A percentile compares a stretch with the other conserved stretches of the same genome.
Conservation (phyloP, 2,329 filamentous ascomycete genomes). For the Arthrobotrys iridis region DNA sequence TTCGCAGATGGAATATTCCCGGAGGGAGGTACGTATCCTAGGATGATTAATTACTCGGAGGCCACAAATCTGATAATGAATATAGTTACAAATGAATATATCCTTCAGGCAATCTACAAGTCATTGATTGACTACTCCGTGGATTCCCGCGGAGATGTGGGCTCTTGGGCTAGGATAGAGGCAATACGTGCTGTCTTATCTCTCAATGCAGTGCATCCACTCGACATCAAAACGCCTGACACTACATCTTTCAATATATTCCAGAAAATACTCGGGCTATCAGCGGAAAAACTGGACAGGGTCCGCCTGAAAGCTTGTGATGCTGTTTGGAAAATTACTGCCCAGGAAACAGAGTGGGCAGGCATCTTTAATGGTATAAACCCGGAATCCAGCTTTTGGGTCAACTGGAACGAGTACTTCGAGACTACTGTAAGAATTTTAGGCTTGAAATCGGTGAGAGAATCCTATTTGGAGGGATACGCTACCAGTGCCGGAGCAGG, state of each 20-base stretch:
- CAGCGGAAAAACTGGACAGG: slow-evolving; percentile 89
- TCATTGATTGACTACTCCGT: slow-evolving; percentile 90
- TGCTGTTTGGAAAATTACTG: slow-evolving; percentile 64
- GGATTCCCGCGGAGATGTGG: slow-evolving; percentile 87
- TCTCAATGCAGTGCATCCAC: slow-evolving; percentile 29
- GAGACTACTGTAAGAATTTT: slow-evolving; percentile 66
- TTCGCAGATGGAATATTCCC: slow-evolving; percentile 52
- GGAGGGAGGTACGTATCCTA: slow-evolving; percentile 24
- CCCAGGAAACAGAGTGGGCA: slow-evolving; percentile 55
- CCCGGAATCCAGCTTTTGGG: slow-evolving; percentile 47
- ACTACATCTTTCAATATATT: slow-evolving; percentile 50
- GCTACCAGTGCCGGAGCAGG: slow-evolving; percentile 80
- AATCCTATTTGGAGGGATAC: slow-evolving; percentile 71
- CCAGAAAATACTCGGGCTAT: slow-evolving; percentile 69
- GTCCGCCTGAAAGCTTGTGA: slow-evolving; percentile 75
- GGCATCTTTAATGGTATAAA: slow-evolving; percentile 53
- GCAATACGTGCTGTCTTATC: slow-evolving; percentile 74
- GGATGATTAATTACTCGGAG: background rate
- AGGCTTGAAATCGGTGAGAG: slow-evolving; percentile 61
- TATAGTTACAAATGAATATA: slow-evolving; percentile 39
- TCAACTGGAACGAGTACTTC: slow-evolving; percentile 70
- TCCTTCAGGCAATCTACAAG: slow-evolving; percentile 33
- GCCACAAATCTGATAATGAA: background rate
- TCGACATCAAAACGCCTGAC: slow-evolving; percentile 31
- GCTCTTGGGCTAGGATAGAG: slow-evolving; percentile 83